Evolutionary conservation across 192 early-diverging fungal species (phyloP).

Genomic region (Entomortierella parvispora): DNA sequence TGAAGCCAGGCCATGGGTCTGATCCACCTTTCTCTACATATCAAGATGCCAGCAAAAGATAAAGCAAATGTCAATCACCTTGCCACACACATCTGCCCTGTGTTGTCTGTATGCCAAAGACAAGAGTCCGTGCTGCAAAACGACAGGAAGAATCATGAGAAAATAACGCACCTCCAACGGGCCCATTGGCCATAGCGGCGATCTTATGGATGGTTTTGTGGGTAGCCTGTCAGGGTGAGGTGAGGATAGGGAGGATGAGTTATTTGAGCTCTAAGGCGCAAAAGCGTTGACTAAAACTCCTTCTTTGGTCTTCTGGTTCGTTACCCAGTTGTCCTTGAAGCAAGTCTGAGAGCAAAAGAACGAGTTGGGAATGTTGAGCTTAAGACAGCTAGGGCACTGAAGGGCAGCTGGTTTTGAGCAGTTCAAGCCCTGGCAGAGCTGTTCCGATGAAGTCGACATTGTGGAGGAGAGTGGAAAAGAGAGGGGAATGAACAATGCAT

Average conservation of each 20-base stretch:
- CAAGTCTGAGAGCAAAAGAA: conserved; percentile 86
- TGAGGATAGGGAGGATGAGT: no score
- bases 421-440: conserved; percentile 53
- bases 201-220: conserved; percentile 52
- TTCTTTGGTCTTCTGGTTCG: not conserved
- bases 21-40: conserved; percentile 37
- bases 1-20: conserved; percentile 49
- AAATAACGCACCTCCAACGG: conserved; percentile 20
- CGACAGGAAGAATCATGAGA: not conserved
- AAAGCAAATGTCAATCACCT: not conserved
- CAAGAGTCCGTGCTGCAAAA: not conserved
- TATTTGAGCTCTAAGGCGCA: not conserved
- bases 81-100: not conserved
- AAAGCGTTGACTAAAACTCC: not conserved
- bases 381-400: conserved; percentile 87
- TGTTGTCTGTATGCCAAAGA: not conserved
- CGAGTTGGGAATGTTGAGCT: conserved; percentile 69
- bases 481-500: not conserved
- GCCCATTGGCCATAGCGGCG: conserved; percentile 31
- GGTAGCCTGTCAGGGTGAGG: conserved; percentile 13
- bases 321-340: conserved; percentile 78
- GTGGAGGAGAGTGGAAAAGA: not conserved
- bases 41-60: not conserved
- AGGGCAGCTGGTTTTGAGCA: conserved; percentile 75
- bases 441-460: conserved; percentile 28